Conservation (phyloP, 176 grass and related monocot species). For the Oryza nivara region DNA sequence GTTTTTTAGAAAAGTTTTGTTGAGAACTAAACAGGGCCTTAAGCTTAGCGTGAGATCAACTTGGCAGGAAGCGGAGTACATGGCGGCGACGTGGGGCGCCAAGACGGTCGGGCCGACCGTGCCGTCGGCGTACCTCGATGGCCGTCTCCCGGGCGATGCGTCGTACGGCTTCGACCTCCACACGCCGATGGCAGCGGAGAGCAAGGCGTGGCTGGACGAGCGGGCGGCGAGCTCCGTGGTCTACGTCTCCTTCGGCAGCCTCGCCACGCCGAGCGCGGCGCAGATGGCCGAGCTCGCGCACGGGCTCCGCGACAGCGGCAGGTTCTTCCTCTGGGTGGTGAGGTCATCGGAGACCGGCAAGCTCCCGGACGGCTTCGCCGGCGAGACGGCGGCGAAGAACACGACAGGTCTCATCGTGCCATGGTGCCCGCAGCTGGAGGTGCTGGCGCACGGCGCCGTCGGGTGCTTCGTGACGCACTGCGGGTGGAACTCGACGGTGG, state of each 20-base stretch:
- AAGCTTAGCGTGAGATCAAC: no score
- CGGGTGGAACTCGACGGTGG: constrained; percentile 71
- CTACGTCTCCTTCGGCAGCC: constrained; percentile 63
- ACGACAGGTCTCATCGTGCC: constrained; percentile 31
- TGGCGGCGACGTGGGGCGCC: constrained; percentile 31
- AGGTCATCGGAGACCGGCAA: constrained; percentile 33
- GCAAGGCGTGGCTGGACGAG: constrained; percentile 43
- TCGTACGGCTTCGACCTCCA: constrained; percentile 58
- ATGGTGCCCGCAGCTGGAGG: constrained; percentile 70
- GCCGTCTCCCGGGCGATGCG: constrained; percentile 33
- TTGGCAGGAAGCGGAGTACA: constrained; percentile 39
- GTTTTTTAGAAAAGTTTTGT: no score
- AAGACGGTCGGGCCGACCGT: constrained; percentile 43
- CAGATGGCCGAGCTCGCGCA: constrained; percentile 54
- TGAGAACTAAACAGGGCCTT: no score
- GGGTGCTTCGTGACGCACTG: constrained; percentile 82
- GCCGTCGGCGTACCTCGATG: constrained; percentile 33
- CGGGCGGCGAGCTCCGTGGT: constrained; percentile 33
- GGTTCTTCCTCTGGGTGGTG: constrained; percentile 47
- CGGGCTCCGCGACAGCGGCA: constrained; percentile 39
- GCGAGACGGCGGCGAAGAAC: not conserved
- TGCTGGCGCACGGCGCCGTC: constrained; percentile 44
- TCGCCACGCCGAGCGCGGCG: not conserved
- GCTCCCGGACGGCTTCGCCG: constrained; percentile 30
- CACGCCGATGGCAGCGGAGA: not conserved